These are phyloP conservation scores for Colletotrichum sp. DNA, from an alignment of 2,329 filamentous ascomycete species.

Conservation along the genomic window DNA sequence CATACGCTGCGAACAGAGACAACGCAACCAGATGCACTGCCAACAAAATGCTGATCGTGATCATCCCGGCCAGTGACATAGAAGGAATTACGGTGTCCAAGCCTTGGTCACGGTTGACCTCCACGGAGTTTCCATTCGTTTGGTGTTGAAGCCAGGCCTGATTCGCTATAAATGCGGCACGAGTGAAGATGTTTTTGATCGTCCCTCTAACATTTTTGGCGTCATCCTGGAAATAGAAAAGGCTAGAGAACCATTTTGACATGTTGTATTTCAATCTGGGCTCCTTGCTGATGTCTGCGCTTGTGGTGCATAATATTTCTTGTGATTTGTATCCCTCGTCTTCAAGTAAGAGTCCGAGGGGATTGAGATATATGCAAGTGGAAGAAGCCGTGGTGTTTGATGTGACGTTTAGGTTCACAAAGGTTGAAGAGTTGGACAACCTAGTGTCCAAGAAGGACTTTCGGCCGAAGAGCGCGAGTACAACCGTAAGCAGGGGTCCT, in stretches of 20 bases:
- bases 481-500: not conserved
- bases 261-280: not conserved
- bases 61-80: not conserved
- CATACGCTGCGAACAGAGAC: not conserved
- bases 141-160: not conserved
- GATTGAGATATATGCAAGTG: not conserved
- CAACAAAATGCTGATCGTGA: not conserved
- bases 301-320: not conserved
- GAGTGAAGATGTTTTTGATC: not conserved
- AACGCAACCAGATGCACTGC: not conserved
- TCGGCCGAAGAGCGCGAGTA: not conserved
- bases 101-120: not conserved
- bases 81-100: not conserved
- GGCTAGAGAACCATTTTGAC: not conserved
- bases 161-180: not conserved
- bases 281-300: not conserved
- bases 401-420: not conserved
- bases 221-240: not conserved
- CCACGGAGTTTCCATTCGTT: not conserved
- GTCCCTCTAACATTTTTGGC: not conserved
- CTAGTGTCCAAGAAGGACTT: not conserved
- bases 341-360: not conserved
- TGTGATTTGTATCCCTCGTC: not conserved
- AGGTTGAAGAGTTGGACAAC: not conserved
- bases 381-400: not conserved